These are phyloP conservation scores for Tetrapisispora fleetii DNA, from an alignment of 805 yeast genomes.

Conservation along the genomic window DNA sequence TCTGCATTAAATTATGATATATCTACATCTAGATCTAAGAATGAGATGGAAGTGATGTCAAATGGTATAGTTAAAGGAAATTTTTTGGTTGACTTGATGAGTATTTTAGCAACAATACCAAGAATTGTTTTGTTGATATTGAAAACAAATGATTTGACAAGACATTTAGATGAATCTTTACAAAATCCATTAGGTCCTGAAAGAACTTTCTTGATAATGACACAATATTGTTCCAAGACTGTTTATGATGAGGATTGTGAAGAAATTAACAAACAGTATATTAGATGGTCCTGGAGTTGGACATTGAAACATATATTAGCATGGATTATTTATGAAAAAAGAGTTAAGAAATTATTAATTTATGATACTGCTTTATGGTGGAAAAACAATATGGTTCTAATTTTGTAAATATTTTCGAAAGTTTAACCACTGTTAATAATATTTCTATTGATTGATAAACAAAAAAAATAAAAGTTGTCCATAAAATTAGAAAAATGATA, in stretches of 20 bases:
- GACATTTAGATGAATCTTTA: slow-evolving; percentile 77
- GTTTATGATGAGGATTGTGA: slow-evolving; percentile 63
- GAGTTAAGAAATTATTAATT: slow-evolving; percentile 20
- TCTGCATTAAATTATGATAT: slow-evolving; percentile 62
- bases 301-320: slow-evolving; percentile 13
- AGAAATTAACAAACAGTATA: slow-evolving; percentile 9
- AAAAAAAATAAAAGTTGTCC: background rate
- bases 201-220: slow-evolving; percentile 80
- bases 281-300: slow-evolving; percentile 23
- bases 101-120: slow-evolving; percentile 69
- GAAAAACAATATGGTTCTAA: slow-evolving; percentile 3
- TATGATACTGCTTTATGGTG: slow-evolving; percentile 25
- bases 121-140: slow-evolving; percentile 74
- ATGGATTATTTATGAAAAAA: slow-evolving; percentile 22
- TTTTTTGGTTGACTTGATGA: slow-evolving; percentile 66
- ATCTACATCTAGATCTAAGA: slow-evolving; percentile 40
- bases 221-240: slow-evolving; percentile 75
- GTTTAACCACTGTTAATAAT: background rate
- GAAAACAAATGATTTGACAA: slow-evolving; percentile 88
- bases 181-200: slow-evolving; percentile 79
- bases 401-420: slow-evolving; percentile 3
- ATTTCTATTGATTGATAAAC: too few species aligned
- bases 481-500: background rate
- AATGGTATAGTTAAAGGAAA: slow-evolving; percentile 50
- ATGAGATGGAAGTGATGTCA: slow-evolving; percentile 64